A percentile compares a stretch with the other conserved stretches of the same genome.
Conservation (phyloP, 371 early-diverging fungal species). For the Mortierella sp. region DNA sequence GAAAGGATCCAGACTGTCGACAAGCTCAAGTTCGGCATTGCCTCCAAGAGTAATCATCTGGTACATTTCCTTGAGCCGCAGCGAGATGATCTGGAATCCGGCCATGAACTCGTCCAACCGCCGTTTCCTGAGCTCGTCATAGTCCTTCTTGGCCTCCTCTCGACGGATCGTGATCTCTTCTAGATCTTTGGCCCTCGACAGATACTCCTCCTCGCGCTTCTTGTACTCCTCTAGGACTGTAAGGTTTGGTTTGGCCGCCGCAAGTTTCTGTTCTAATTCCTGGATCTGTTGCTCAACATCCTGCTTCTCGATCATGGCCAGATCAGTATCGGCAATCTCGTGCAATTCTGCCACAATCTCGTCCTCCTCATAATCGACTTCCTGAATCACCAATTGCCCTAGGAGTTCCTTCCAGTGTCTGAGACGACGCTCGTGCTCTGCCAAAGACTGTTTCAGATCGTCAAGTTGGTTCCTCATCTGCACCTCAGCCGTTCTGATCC, state of each 20-base stretch:
- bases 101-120: constrained; percentile 97
- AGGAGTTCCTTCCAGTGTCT: constrained; percentile 69
- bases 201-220: constrained; percentile 82
- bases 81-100: constrained; percentile 96
- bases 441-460: constrained; percentile 65
- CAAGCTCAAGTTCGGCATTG: constrained; percentile 99
- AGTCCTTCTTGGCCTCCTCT: constrained; percentile 80
- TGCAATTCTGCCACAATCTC: constrained; percentile 59
- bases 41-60: constrained; percentile 99
- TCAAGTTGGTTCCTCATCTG: constrained; percentile 76
- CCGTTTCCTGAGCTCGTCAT: constrained; percentile 85
- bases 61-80: constrained; percentile 99
- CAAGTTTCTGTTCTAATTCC: constrained; percentile 32
- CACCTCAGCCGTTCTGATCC: constrained; percentile 76
- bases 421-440: constrained; percentile 67
- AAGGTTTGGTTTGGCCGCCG: constrained; percentile 88
- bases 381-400: constrained; percentile 70
- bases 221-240: constrained; percentile 91
- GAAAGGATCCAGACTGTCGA: constrained; percentile 99
- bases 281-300: constrained; percentile 63
- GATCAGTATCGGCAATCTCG: constrained; percentile 69
- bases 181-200: constrained; percentile 80
- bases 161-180: constrained; percentile 80
- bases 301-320: constrained; percentile 69
- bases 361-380: constrained; percentile 70